phyloP scores from a whole-genome alignment of 257 asterid genomes.

The Capsicum pubescens region DNA sequence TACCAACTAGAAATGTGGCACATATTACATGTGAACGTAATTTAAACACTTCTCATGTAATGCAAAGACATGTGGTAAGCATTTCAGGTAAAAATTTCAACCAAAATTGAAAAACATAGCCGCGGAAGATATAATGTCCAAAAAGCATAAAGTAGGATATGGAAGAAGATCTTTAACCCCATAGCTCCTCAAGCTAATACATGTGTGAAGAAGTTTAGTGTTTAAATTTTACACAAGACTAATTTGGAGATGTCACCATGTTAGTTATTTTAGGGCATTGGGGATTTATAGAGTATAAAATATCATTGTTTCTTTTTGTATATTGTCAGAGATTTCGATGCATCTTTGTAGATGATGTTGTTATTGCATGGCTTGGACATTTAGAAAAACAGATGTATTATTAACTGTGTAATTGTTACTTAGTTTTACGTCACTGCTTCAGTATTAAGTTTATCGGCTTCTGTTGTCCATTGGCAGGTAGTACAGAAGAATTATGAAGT shows the following conservation, averaged over 20 bases:
- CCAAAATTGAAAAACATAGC: neutral
- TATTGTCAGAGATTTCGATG: neutral
- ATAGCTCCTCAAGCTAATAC: neutral
- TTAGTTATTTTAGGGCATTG: neutral
- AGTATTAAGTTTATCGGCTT: conserved; percentile 30
- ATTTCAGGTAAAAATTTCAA: neutral
- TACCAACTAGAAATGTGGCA: neutral
- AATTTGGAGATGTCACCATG: neutral
- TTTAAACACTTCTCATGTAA: neutral
- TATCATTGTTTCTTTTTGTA: neutral
- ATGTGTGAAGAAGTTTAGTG: neutral
- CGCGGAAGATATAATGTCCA: neutral
- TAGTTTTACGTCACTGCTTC: conserved; percentile 29
- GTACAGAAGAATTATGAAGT: conserved; percentile 78
- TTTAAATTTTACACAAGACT: neutral
- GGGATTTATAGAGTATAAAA: neutral
- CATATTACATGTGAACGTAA: neutral
- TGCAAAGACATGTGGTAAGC: neutral
- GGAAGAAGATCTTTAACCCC: neutral
- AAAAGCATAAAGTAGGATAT: neutral
- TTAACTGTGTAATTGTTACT: neutral
- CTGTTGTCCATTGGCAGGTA: conserved; percentile 62
- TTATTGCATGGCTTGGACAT: neutral
- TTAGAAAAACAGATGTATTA: neutral
- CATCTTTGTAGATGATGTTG: neutral